Percentiles rank a stretch among this genome's conserved stretches.
phyloP scores from a whole-genome alignment of 371 early-diverging fungal genomes.

The Rhizopus microsporus region DNA sequence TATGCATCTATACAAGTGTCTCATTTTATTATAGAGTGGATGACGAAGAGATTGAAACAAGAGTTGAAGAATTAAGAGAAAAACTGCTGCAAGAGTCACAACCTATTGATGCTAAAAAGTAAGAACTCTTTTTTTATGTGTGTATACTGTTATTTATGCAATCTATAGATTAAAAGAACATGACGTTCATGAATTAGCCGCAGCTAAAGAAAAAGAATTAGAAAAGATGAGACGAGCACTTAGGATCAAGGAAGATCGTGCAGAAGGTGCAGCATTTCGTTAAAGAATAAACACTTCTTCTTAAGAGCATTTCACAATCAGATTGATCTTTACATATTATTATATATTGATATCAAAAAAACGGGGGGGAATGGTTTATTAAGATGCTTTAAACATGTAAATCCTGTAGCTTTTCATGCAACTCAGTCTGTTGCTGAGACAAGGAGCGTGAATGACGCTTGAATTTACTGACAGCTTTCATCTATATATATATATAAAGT shows the following conservation, averaged over 20 bases:
- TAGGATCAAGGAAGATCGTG: slow-evolving; percentile 66
- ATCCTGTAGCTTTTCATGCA: not conserved
- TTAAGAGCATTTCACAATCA: no score
- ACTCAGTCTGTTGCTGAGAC: slow-evolving; percentile 34
- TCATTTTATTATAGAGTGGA: slow-evolving; percentile 7
- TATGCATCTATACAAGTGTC: not conserved
- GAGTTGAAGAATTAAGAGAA: slow-evolving; percentile 19
- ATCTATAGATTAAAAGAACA: slow-evolving; percentile 36
- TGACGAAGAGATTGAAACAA: slow-evolving; percentile 22
- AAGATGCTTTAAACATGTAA: not conserved
- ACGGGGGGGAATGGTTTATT: no score
- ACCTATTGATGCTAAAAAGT: slow-evolving; percentile 45
- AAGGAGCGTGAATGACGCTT: slow-evolving; percentile 53
- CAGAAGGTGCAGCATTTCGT: slow-evolving; percentile 80
- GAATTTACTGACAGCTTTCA: slow-evolving; percentile 55
- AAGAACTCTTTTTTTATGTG: slow-evolving; percentile 7
- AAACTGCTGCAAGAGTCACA: slow-evolving; percentile 54
- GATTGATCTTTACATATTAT: no score
- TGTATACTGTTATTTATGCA: not conserved
- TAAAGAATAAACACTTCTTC: no score
- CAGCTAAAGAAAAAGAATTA: slow-evolving; percentile 73
- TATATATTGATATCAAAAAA: no score
- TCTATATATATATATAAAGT: slow-evolving; percentile 17
- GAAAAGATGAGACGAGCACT: slow-evolving; percentile 68
- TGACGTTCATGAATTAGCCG: slow-evolving; percentile 74